phyloP scores from a whole-genome alignment of 208 protist genomes.

The Leishmania arabica region DNA sequence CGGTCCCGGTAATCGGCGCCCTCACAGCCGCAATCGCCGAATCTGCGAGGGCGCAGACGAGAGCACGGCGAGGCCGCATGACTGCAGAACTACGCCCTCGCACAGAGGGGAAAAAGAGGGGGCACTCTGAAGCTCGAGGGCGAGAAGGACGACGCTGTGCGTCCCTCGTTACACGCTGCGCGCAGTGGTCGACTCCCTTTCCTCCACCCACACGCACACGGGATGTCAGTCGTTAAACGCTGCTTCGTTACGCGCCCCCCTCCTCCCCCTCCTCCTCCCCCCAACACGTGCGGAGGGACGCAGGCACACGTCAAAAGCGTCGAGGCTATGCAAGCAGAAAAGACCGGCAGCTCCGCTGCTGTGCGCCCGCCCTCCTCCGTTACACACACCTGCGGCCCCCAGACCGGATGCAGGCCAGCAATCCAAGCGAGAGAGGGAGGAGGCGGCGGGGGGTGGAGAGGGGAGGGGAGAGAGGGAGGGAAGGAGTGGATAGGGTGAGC shows the following conservation, averaged over 20 bases:
- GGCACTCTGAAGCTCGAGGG: not conserved
- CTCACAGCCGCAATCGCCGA: not conserved
- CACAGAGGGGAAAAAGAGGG: not conserved
- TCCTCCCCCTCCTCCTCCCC: not conserved
- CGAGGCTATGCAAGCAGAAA: not conserved
- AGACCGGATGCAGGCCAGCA: not conserved
- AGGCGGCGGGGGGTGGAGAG: not conserved
- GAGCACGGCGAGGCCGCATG: slow-evolving; percentile 20
- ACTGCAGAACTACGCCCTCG: not conserved
- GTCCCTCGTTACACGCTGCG: not conserved
- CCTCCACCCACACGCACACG: not conserved
- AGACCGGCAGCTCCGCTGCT: not conserved
- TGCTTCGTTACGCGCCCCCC: not conserved
- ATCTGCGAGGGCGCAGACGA: slow-evolving; percentile 1
- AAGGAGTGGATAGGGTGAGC: too few species aligned
- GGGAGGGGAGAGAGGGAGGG: too few species aligned
- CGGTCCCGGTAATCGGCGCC: not conserved
- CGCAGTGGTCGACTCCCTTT: not conserved
- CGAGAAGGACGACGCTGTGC: not conserved
- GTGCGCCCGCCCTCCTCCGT: too few species aligned
- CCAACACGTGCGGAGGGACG: not conserved
- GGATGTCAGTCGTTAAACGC: not conserved
- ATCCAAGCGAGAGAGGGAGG: not conserved
- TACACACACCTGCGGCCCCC: too few species aligned
- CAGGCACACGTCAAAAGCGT: not conserved